Base-by-base conservation (phyloP, 108 stramenopile species). In the Skeletonema tropicum region DNA sequence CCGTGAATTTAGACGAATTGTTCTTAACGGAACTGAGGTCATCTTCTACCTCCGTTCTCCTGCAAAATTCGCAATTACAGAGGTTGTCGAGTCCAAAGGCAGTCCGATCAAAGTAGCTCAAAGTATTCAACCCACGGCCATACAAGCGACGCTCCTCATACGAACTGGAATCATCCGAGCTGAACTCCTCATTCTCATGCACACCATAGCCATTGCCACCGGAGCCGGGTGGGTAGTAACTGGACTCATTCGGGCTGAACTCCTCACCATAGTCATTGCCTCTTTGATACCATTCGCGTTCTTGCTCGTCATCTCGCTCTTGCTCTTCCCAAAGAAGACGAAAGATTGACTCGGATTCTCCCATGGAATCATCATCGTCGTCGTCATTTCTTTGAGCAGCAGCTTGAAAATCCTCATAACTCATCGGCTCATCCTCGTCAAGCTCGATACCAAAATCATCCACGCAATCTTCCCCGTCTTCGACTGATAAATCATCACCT, bases 381-480 rank as follows among this genome's bases (percentile, higher is more conserved):
- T 48, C 23, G 23, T 55, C 52, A 9, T 23, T 23, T 55, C 21
- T 55, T 25, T 23, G 52, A 55, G 52, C 19, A 55, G 52, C 19
- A 21, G 23, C 5, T 55, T 55, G 52, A 23, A 55, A 55, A 23
- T 55, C 52, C 23, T 8, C 52, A 23, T 55, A 55, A 23, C 52
- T 55, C 52, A 55, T 55, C 19, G 23, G 10, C 19, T 55, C 52
- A 23, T 55, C 52, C 52, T 10, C 52, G 15, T 45, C 42, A 1
- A n/a, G 15, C 42, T 45, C 42, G 5, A 45, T n/a, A 15, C 42
- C 42, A n/a, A 45, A 45, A 45, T 45, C 15, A 15, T 45, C 42
- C 52, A 55, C 52, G 52, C 52, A 55, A 55, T 55, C 23, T 55
- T 55, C 52, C 1, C 52, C 52, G 23, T 23, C 52, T 9, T 55